Percentiles rank a stretch among this genome's conserved stretches.
phyloP scores from a whole-genome alignment of 352 stramenopile species.

The Elongisporangium anandrum region DNA sequence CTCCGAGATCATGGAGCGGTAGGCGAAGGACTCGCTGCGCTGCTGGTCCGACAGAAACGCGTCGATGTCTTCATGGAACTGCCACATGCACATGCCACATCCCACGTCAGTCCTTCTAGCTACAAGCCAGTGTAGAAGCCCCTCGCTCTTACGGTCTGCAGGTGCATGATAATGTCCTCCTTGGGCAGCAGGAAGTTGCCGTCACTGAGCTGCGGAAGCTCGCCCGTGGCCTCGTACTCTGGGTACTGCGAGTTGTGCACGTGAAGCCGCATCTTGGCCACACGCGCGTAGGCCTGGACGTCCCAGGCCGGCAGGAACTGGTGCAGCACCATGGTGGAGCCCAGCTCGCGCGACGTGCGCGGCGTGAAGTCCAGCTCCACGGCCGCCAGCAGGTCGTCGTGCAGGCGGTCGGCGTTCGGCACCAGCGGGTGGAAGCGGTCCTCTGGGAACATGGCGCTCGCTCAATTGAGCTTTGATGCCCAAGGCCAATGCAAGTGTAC shows the following conservation, averaged over 20 bases:
- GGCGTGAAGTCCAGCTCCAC: constrained; percentile 52
- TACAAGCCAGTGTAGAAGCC: too few species aligned
- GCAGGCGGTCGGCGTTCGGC: constrained; percentile 63
- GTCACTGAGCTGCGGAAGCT: constrained; percentile 81
- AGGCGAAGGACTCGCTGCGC: constrained; percentile 80
- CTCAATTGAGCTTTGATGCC: background rate
- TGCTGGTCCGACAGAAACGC: constrained; percentile 58
- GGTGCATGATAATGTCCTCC: constrained; percentile 81
- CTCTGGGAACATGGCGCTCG: constrained; percentile 57
- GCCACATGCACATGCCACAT: too few species aligned
- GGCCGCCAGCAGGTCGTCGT: constrained; percentile 53
- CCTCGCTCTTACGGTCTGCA: constrained; percentile 79
- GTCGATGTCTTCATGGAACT: constrained; percentile 85
- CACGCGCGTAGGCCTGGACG: constrained; percentile 80
- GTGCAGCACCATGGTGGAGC: constrained; percentile 66
- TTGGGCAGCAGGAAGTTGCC: constrained; percentile 84
- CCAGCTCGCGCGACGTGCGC: constrained; percentile 65
- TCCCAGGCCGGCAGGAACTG: constrained; percentile 85
- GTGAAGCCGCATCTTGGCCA: constrained; percentile 69
- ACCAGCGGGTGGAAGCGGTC: constrained; percentile 79
- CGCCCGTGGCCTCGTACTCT: constrained; percentile 70
- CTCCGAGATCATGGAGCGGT: constrained; percentile 76
- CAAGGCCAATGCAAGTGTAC: background rate
- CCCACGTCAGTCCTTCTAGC: too few species aligned
- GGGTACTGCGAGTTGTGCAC: constrained; percentile 87